Evolutionary conservation across 2,329 filamentous ascomycete species (phyloP), one percentile per base, ranked within the genome.

Genomic region (Nemania abortiva): DNA sequence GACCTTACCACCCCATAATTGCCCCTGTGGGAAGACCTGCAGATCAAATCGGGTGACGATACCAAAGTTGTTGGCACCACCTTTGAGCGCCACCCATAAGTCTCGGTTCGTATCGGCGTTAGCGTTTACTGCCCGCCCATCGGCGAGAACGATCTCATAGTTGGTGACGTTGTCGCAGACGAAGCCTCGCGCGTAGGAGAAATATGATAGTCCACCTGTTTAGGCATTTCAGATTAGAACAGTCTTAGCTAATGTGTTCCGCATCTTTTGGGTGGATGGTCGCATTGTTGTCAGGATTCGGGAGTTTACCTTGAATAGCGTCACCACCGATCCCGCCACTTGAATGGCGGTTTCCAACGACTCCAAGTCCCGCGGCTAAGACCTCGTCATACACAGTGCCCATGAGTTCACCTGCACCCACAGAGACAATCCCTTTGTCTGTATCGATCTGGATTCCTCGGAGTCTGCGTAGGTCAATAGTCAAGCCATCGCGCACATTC

Each of bases 281-380:
- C 13, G 13, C 4, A 45, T 45, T 15, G 13, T 7, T 45, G 20
- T 53, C 22, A 53, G 49, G 22, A 18, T 13, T 29, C 2, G 13
- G 22, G 18, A 24, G 4, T 13, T 49, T 22, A 22, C 71, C 71
- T 65, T 73, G 69, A 49, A 70, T 29, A 29, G 62, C 69, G 13
- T 70, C 61, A 56, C 70, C 70, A 50, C 70, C 70, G 52, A 72
- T 72, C 3, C 70, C 69, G 52, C 65, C 66, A 20, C 63, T 70
- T 6, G 65, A 70, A 58, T 69, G 66, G n/a, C 70, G 59, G 50
- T 70, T 70, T 11, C 70, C 72, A 1, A 65, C 66, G 34, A 70
- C 65, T 18, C 60, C 72, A 11, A 71, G 57, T 27, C 72, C 67
- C n/a, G 50, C 45, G 58, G 54, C 70, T 42, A 47, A 29, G 3